phyloP scores from a whole-genome alignment of 2,329 filamentous ascomycete species.

The Bertia moriformis region DNA sequence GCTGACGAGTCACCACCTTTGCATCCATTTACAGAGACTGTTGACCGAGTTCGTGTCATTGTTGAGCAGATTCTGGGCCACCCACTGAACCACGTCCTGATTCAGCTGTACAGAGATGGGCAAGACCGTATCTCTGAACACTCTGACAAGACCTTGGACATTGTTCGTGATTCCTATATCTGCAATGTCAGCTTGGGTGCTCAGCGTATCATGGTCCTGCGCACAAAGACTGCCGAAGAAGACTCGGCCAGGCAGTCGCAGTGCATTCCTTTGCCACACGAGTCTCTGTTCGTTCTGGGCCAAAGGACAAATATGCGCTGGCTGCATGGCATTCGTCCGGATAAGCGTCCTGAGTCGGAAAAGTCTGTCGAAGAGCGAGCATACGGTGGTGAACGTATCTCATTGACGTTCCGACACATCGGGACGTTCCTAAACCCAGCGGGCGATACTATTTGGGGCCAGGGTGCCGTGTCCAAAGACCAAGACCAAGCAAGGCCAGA shows the following conservation, averaged over 20 bases:
- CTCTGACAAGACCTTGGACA: constrained; percentile 56
- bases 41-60: constrained; percentile 33
- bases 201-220: constrained; percentile 47
- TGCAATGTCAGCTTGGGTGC: constrained; percentile 55
- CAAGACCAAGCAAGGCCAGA: constrained; percentile 28
- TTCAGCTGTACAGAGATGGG: constrained; percentile 50
- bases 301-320: constrained; percentile 43
- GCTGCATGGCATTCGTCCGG: constrained; percentile 50
- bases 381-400: constrained; percentile 44
- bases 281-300: constrained; percentile 50
- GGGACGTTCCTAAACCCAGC: constrained; percentile 36
- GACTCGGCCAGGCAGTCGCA: constrained; percentile 27
- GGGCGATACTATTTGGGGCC: constrained; percentile 42
- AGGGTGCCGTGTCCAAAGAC: constrained; percentile 39
- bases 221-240: constrained; percentile 18
- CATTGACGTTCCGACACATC: constrained; percentile 51
- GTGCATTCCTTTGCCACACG: constrained; percentile 45
- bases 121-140: constrained; percentile 55
- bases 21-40: constrained; percentile 36
- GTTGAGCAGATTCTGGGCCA: constrained; percentile 42
- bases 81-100: constrained; percentile 48
- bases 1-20: constrained; percentile 46
- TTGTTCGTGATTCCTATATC: constrained; percentile 43
- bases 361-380: constrained; percentile 37
- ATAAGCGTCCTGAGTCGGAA: constrained; percentile 35